Conservation (phyloP, 345 rosid species). For the Carallia pectinifolia region DNA sequence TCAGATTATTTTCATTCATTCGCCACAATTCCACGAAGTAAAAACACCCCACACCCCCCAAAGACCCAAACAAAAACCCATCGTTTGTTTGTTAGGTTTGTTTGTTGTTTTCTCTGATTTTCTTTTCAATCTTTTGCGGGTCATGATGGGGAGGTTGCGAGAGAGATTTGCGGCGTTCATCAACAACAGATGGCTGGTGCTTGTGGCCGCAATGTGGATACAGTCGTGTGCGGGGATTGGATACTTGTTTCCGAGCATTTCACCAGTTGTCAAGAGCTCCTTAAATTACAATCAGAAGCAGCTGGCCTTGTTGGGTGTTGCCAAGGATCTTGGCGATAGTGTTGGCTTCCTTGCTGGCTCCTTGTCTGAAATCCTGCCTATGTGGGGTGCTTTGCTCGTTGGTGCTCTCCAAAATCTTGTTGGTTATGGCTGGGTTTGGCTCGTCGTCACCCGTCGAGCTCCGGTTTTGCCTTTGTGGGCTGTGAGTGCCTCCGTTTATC, state of each 20-base stretch:
- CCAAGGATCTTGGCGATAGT: constrained; percentile 96
- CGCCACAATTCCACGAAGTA: too few species aligned
- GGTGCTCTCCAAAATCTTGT: constrained; percentile 87
- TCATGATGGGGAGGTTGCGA: constrained; percentile 45
- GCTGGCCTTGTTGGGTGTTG: constrained; percentile 83
- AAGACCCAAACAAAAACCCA: too few species aligned
- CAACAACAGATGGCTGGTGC: constrained; percentile 90
- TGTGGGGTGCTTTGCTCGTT: constrained; percentile 91
- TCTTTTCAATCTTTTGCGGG: background rate
- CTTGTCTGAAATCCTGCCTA: constrained; percentile 79
- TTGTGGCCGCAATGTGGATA: constrained; percentile 99
- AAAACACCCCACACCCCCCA: too few species aligned
- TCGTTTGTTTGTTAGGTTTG: too few species aligned
- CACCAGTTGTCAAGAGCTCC: constrained; percentile 92
- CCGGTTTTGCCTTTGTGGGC: constrained; percentile 90
- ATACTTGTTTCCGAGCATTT: constrained; percentile 91
- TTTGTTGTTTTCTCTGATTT: too few species aligned
- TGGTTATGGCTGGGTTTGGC: constrained; percentile 99
- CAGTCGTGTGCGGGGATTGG: constrained; percentile 95
- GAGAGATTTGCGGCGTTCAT: constrained; percentile 54
- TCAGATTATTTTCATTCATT: too few species aligned
- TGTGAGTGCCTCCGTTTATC: constrained; percentile 49
- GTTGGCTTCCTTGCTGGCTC: constrained; percentile 95
- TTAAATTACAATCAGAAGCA: constrained; percentile 80
- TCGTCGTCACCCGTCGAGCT: constrained; percentile 67